Evolutionary conservation across 2,329 filamentous ascomycete species (phyloP).

Genomic region (Talaromyces atroroseus): DNA sequence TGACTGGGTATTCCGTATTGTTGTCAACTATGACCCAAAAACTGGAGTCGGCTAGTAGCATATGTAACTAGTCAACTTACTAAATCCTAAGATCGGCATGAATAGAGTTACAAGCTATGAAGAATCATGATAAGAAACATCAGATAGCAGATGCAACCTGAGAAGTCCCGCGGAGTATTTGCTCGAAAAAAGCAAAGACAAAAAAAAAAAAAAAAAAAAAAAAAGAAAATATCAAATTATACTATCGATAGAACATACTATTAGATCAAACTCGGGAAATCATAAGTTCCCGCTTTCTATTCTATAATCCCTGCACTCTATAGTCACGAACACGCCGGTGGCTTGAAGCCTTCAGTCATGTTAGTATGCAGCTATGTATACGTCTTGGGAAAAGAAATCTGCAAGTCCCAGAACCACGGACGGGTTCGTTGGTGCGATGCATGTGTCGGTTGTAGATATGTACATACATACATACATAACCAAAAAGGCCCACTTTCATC

Average conservation of each 20-base stretch:
- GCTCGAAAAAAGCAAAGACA: background rate
- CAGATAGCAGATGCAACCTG: background rate
- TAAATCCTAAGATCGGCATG: too few relatives aligned
- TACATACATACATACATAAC: background rate
- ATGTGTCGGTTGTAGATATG: background rate
- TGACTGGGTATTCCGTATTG: too few relatives aligned
- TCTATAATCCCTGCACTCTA: background rate
- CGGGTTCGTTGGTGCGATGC: background rate
- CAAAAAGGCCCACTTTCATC: too few relatives aligned
- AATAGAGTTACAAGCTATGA: too few relatives aligned
- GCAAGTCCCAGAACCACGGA: background rate
- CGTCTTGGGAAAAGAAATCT: background rate
- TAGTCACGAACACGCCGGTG: too few relatives aligned
- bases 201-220: background rate
- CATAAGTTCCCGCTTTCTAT: too few relatives aligned
- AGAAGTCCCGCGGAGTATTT: background rate
- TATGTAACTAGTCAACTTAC: too few relatives aligned
- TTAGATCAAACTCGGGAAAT: background rate
- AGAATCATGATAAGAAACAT: background rate
- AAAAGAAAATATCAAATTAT: background rate
- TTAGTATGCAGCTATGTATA: background rate
- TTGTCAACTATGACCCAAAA: too few relatives aligned
- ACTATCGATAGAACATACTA: background rate
- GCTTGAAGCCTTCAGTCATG: too few relatives aligned
- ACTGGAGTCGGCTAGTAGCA: too few relatives aligned